Conservation (phyloP, 768 basidiomycete species). For the Nevesoporus exiguus region DNA sequence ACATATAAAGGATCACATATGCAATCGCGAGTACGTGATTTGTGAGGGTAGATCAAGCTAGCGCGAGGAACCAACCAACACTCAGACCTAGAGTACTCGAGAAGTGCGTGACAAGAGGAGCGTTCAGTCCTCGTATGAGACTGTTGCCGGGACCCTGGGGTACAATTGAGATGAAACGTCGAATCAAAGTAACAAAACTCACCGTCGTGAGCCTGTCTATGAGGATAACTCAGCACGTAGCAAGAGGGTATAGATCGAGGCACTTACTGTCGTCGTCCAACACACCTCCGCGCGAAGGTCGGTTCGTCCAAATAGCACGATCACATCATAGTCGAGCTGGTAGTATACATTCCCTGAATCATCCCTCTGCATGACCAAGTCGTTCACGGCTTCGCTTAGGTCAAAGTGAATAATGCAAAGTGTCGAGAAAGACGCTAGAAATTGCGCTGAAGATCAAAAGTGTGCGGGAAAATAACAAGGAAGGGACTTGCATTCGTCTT, state of each 20-base stretch:
- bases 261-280: background rate
- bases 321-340: background rate
- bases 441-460: background rate
- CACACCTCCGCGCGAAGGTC: background rate
- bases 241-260: background rate
- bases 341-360: background rate
- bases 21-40: too few relatives aligned
- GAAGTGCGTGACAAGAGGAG: too few relatives aligned
- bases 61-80: too few relatives aligned
- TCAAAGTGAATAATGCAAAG: background rate
- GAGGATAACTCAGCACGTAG: background rate
- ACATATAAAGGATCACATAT: too few relatives aligned
- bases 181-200: background rate
- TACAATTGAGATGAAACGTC: background rate
- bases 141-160: background rate
- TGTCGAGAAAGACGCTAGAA: background rate
- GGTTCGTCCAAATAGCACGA: background rate
- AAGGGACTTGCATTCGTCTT: conserved; percentile 1
- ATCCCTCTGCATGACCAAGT: background rate
- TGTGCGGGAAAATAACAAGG: background rate
- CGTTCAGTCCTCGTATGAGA: background rate
- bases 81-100: too few relatives aligned
- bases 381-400: background rate
- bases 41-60: too few relatives aligned
- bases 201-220: background rate